A percentile compares a stretch with the other conserved stretches of the same genome.
Evolutionary conservation across 2,329 filamentous ascomycete genomes (phyloP).

Genomic region (Cytospora schulzeri): DNA sequence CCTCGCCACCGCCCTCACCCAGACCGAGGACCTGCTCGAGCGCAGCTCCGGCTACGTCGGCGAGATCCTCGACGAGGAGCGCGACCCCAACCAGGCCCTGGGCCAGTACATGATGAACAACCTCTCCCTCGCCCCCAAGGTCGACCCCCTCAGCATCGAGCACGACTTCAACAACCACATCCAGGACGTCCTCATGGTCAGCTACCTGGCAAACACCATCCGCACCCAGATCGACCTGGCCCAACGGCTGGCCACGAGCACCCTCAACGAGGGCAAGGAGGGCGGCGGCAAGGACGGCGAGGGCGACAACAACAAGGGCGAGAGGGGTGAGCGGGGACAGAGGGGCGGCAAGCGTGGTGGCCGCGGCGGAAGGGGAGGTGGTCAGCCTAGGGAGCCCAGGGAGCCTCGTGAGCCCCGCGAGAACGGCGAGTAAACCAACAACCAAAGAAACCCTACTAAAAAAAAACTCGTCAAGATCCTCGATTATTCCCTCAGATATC

Average conservation of each 20-base stretch:
- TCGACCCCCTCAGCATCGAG: conserved; percentile 87
- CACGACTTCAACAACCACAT: conserved; percentile 99
- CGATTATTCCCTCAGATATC: background rate
- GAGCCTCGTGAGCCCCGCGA: conserved; percentile 54
- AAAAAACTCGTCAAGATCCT: too few species aligned
- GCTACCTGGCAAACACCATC: conserved; percentile 97
- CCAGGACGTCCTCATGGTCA: conserved; percentile 97
- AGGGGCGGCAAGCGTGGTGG: conserved; percentile 47
- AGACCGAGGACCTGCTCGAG: conserved; percentile 87
- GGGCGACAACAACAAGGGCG: conserved; percentile 49
- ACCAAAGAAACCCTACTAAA: too few species aligned
- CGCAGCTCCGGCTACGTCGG: conserved; percentile 90
- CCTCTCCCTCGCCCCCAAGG: conserved; percentile 90
- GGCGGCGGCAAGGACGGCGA: conserved; percentile 40
- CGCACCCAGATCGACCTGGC: conserved; percentile 98
- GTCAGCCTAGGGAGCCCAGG: conserved; percentile 49
- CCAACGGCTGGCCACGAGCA: conserved; percentile 86
- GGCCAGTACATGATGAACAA: conserved; percentile 96
- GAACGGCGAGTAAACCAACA: conserved; percentile 41
- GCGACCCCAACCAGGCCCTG: conserved; percentile 83
- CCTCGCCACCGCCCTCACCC: conserved; percentile 81
- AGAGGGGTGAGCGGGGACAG: conserved; percentile 46
- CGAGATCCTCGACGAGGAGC: conserved; percentile 91
- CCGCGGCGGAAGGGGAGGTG: conserved; percentile 49
- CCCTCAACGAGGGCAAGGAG: conserved; percentile 57